Evolutionary conservation across 2,329 filamentous ascomycete genomes (phyloP), one percentile per base, ranked within the genome.

Genomic region (Paramyrothecium sp.): DNA sequence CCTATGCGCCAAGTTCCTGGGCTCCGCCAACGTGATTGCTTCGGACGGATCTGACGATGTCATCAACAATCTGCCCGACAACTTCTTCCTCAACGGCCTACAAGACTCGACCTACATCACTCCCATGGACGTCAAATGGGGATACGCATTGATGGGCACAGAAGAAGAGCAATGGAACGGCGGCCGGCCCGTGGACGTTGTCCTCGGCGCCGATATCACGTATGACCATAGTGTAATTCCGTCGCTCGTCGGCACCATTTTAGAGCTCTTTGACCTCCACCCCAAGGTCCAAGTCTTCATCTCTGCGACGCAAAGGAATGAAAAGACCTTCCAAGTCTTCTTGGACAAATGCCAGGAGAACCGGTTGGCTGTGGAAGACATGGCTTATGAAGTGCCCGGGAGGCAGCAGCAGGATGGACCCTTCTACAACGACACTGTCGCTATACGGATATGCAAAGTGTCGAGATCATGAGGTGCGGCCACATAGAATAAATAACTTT

Each of bases 1-100:
- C 13, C 75, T 93, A 0, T 91, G 89, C 61, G 84, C 86, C n/a
- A 89, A 87, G 63, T 76, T 86, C 66, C 78, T 94, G 0, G 77
- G 71, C 7, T 81, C 88, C 0, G 68, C 73, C 1, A 81, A 85
- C 54, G 84, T 89, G 21, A 78, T 89, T 5, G 85, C 88, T 2
- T 91, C 90, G 0, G 91, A 95, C 67, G 90, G 90, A 2, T 89
- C 89, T 16, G 84, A 87, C 63, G 85, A 87, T 54, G 88, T 93
- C 1, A 83, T 92, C 53, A 83, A 87, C 65, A 82, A 83, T 38
- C 75, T 93, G 38, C 80, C 82, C 2, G 86, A 86, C 47, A 93
- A 89, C 62, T 73, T 91, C 38, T 87, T 84, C 61, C 75, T 92
- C 53, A 93, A 92, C 64, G 78, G 77, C 7, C 78, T 92, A 0